phyloP scores from a whole-genome alignment of 2,329 filamentous ascomycete genomes.

The Tolypocladium endophyticum region DNA sequence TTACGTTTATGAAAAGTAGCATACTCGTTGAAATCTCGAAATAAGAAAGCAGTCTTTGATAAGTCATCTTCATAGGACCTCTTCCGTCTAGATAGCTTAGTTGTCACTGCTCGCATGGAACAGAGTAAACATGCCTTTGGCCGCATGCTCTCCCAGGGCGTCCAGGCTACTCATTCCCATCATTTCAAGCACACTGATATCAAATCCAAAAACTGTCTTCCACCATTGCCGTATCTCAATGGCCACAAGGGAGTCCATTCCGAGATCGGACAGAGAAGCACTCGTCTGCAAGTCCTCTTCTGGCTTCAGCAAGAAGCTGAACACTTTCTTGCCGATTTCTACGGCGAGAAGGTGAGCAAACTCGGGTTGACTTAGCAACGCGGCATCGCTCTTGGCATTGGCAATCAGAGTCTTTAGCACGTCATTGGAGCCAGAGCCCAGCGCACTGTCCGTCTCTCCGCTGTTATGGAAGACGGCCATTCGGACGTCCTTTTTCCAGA shows the following conservation, averaged over 20 bases:
- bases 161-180: slow-evolving; percentile 8
- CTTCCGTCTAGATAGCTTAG: neutral
- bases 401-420: neutral
- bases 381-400: neutral
- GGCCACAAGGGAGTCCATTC: slow-evolving; percentile 12
- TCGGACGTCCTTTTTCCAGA: neutral
- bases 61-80: too few species aligned
- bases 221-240: slow-evolving; percentile 13
- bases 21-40: too few species aligned
- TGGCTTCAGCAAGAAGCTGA: slow-evolving; percentile 7
- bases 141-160: slow-evolving; percentile 5
- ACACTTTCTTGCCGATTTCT: slow-evolving; percentile 8
- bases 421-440: neutral
- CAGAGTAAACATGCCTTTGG: neutral
- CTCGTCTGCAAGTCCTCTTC: slow-evolving; percentile 3
- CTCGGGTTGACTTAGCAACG: neutral
- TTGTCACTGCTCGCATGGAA: neutral
- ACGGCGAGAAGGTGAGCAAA: slow-evolving; percentile 1
- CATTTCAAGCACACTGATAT: slow-evolving; percentile 11
- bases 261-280: slow-evolving; percentile 6
- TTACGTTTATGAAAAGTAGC: too few species aligned
- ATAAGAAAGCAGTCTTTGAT: too few species aligned
- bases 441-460: neutral
- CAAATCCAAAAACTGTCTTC: slow-evolving; percentile 8
- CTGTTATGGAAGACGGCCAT: neutral